Percentiles rank a stretch among this genome's conserved stretches.
phyloP scores from a whole-genome alignment of 164 flowering plant species.

The Vitis rotundifolia region DNA sequence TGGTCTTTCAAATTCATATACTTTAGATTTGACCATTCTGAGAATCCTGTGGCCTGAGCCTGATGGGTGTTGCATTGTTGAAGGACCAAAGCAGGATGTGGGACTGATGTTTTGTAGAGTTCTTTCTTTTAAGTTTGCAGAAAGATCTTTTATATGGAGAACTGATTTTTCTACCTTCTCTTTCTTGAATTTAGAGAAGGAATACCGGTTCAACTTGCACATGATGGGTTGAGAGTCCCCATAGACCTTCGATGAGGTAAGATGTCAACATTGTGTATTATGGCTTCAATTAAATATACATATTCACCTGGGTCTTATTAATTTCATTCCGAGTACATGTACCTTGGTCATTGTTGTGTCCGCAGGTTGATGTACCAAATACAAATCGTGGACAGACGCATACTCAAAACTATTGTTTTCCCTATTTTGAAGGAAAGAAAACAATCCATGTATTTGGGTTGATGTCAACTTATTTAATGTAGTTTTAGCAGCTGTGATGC shows the following conservation, averaged over 20 bases:
- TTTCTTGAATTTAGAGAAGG: slow-evolving; percentile 68
- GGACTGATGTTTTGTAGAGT: neutral
- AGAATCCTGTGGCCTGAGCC: neutral
- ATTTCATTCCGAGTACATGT: too few species aligned
- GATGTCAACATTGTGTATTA: neutral
- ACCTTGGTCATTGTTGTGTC: too few species aligned
- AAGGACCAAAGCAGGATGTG: neutral
- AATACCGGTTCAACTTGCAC: slow-evolving; percentile 87
- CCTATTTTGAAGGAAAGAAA: too few species aligned
- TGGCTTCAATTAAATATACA: too few species aligned
- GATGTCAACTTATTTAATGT: too few species aligned
- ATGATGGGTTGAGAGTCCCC: slow-evolving; percentile 80
- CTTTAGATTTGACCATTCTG: neutral
- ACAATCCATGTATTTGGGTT: too few species aligned
- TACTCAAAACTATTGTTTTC: too few species aligned
- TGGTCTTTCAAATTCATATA: neutral
- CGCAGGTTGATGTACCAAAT: too few species aligned
- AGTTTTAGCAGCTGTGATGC: too few species aligned
- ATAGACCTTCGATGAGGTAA: slow-evolving; percentile 59
- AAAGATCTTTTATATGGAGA: neutral
- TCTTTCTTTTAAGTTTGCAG: neutral
- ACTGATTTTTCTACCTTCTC: neutral
- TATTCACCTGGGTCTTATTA: too few species aligned
- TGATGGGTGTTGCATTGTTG: neutral
- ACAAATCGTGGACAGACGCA: too few species aligned